Evolutionary conservation across 495 filamentous ascomycete genomes (phyloP), one percentile per base, ranked within the genome.

Genomic region (Tuber aestivum): DNA sequence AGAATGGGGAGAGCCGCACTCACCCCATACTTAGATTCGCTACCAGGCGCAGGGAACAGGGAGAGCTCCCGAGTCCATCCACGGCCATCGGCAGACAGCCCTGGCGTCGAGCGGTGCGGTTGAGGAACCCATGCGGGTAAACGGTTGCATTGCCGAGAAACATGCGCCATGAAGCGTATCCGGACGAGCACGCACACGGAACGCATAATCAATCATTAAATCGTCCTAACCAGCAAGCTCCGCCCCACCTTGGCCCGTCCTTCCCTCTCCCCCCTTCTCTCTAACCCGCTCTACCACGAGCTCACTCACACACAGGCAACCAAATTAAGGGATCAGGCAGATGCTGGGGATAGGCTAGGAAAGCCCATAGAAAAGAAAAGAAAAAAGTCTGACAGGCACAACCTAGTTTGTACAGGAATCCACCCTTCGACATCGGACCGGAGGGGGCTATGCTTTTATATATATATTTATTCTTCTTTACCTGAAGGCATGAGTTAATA

Each of bases 111-210:
- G 70, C 27, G 32, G 16, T 38, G 78, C 73, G 78, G 78, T 32
- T 79, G 78, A 79, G 75, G 50, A 4, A 18, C 56, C 27, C 50
- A 41, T 68, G 77, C 78, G 76, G 78, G 78, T 79, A 79, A 79
- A 79, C 78, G 78, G 78, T 38, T 79, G 78, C 78, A 79, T 79
- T 79, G 78, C 78, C 78, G 78, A 79, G 78, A 79, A 79, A 79
- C 78, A 79, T 79, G 70, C 76, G 78, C 50, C 72, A 38, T 72
- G 76, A 75, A 74, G 76, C 72, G 78, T 73, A 70, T 78, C 35
- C 76, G 72, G 77, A 72, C 73, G 71, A 76, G 76, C 41, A 68
- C 73, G 41, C 68, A 74, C 70, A 48, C 35, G 65, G 56, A 65
- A 65, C 27, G 56, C 56, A 65, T 65, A 65, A 35, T 65, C n/a